Evolutionary conservation across 148 eudicot genomes (phyloP).

Genomic region (Rhododendron ferrugineum): DNA sequence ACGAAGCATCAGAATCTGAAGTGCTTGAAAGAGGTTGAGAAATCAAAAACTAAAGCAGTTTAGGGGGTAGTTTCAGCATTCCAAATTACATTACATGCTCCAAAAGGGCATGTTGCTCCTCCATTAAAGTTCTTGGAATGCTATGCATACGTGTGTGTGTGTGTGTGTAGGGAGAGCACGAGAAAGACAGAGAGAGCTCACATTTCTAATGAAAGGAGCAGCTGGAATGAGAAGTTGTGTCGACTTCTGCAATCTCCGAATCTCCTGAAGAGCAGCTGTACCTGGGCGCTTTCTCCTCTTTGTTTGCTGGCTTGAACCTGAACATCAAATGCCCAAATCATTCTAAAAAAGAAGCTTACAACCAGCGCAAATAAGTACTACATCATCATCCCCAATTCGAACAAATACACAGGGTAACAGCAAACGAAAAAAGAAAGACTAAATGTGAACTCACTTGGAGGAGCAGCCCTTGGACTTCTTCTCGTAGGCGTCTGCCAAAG

Average conservation of each 20-base stretch:
- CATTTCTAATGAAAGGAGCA: conserved; percentile 40
- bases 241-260: conserved; percentile 37
- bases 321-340: neutral
- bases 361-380: neutral
- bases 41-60: neutral
- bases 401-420: neutral
- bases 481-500: conserved; percentile 7
- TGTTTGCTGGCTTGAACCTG: conserved; percentile 7
- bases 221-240: conserved; percentile 35
- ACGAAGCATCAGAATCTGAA: neutral
- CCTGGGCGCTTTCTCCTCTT: conserved; percentile 23
- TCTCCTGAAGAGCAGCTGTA: conserved; percentile 39
- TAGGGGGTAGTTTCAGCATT: neutral
- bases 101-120: neutral
- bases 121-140: neutral
- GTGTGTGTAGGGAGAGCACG: neutral
- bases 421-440: neutral
- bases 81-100: neutral
- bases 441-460: conserved; percentile 13
- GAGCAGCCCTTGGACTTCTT: conserved; percentile 12
- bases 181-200: neutral
- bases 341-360: neutral
- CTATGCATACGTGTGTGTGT: neutral
- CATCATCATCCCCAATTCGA: neutral
- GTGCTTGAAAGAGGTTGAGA: neutral